A percentile compares a stretch with the other conserved stretches of the same genome.
Conservation (phyloP, 768 basidiomycete genomes). For the Panus rudis region DNA sequence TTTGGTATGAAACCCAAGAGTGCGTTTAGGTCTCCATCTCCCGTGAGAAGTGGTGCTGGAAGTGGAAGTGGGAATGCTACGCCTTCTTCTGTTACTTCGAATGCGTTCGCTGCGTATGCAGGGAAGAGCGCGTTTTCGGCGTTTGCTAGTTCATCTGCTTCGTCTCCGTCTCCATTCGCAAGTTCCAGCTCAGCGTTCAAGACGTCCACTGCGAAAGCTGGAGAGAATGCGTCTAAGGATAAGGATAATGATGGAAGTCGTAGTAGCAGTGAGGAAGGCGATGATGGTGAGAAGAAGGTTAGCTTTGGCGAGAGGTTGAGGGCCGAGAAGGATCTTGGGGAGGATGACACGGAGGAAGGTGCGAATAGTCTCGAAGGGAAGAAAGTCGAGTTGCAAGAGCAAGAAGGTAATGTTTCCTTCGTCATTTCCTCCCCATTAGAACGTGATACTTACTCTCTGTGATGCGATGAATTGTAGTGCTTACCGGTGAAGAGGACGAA, state of each 20-base stretch:
- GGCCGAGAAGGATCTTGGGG: conserved; percentile 54
- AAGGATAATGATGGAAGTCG: conserved; percentile 5
- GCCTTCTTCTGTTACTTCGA: neutral
- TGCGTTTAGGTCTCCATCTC: neutral
- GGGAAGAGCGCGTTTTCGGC: neutral
- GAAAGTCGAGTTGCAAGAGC: conserved; percentile 52
- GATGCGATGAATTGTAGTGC: conserved; percentile 34
- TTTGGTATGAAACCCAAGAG: neutral
- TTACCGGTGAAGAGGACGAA: conserved; percentile 80
- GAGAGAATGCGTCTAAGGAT: neutral
- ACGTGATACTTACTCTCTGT: neutral
- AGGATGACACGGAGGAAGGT: conserved; percentile 37
- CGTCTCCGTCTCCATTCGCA: no score
- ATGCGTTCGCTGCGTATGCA: no score
- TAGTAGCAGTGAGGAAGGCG: conserved; percentile 20
- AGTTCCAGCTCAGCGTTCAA: no score
- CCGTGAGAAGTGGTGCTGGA: neutral
- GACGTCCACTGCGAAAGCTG: no score
- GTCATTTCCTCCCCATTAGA: no score
- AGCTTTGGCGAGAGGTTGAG: conserved; percentile 62
- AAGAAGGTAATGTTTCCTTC: conserved; percentile 46
- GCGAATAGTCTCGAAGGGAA: conserved; percentile 10
- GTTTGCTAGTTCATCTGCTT: neutral
- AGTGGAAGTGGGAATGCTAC: neutral
- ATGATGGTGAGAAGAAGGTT: conserved; percentile 8